These are phyloP conservation scores for Gloeophyllum trabeum DNA, from an alignment of 768 basidiomycete species.

Conservation along the genomic window DNA sequence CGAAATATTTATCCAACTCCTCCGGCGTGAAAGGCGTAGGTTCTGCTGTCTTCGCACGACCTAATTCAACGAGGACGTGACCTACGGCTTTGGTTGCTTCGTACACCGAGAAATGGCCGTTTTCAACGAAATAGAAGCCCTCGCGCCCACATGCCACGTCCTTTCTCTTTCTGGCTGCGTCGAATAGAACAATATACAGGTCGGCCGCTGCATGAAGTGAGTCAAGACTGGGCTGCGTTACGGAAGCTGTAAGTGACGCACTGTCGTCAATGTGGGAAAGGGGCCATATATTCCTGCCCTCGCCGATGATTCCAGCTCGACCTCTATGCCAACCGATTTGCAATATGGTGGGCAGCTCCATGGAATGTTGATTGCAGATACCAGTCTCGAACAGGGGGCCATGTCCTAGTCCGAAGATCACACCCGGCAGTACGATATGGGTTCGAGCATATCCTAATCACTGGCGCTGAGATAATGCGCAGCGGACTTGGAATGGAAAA, in stretches of 20 bases:
- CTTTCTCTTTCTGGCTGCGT: too few species aligned
- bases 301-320: constrained; percentile 41
- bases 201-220: constrained; percentile 25
- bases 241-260: constrained; percentile 11
- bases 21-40: constrained; percentile 35
- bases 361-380: constrained; percentile 39
- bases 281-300: constrained; percentile 49
- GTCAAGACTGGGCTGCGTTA: too few species aligned
- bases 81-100: constrained; percentile 26
- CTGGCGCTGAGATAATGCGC: background rate
- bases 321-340: constrained; percentile 31
- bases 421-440: constrained; percentile 41
- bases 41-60: constrained; percentile 23
- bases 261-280: constrained; percentile 45
- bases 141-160: constrained; percentile 33
- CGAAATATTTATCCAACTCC: too few species aligned
- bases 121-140: constrained; percentile 44
- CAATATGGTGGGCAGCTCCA: constrained; percentile 39
- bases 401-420: constrained; percentile 46
- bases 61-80: constrained; percentile 24
- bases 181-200: constrained; percentile 29
- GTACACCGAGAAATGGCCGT: constrained; percentile 33
- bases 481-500: background rate
- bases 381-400: constrained; percentile 36
- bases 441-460: constrained; percentile 34